A percentile compares a stretch with the other conserved stretches of the same genome.
Evolutionary conservation across 1,284 basidiomycete genomes (phyloP).

Genomic region (Peniophora sp.): DNA sequence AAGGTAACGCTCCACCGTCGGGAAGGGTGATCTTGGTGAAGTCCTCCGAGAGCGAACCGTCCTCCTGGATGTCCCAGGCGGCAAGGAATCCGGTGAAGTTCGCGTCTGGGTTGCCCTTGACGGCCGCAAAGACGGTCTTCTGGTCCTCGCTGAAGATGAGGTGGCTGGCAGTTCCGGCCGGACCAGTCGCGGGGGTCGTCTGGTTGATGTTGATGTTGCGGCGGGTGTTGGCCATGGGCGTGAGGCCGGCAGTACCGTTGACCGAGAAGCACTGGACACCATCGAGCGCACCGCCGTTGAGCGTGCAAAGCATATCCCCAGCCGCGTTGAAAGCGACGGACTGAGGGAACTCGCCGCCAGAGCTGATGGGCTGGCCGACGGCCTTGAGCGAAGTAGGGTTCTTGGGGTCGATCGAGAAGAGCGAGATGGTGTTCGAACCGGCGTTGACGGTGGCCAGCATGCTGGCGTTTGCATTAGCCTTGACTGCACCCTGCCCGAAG

Average conservation of each 20-base stretch:
- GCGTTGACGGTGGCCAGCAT: constrained; percentile 40
- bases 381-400: constrained; percentile 30
- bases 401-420: constrained; percentile 35
- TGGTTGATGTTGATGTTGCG: constrained; percentile 35
- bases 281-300: constrained; percentile 39
- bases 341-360: constrained; percentile 41
- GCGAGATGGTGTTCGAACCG: constrained; percentile 36
- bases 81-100: constrained; percentile 37
- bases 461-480: constrained; percentile 28
- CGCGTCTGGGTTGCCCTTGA: constrained; percentile 34
- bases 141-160: constrained; percentile 37
- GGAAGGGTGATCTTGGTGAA: constrained; percentile 28
- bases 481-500: constrained; percentile 39
- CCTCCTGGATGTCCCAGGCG: constrained; percentile 35
- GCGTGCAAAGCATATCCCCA: constrained; percentile 31
- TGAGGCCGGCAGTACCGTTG: constrained; percentile 27
- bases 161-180: constrained; percentile 32
- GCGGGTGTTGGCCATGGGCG: constrained; percentile 28
- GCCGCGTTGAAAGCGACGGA: constrained; percentile 34
- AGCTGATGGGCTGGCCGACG: constrained; percentile 32
- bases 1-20: constrained; percentile 34
- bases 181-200: constrained; percentile 31
- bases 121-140: constrained; percentile 34
- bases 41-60: constrained; percentile 30
- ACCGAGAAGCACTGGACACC: constrained; percentile 31